Evolutionary conservation across 345 rosid genomes (phyloP).

Genomic region (Chamaenerion angustifolium): DNA sequence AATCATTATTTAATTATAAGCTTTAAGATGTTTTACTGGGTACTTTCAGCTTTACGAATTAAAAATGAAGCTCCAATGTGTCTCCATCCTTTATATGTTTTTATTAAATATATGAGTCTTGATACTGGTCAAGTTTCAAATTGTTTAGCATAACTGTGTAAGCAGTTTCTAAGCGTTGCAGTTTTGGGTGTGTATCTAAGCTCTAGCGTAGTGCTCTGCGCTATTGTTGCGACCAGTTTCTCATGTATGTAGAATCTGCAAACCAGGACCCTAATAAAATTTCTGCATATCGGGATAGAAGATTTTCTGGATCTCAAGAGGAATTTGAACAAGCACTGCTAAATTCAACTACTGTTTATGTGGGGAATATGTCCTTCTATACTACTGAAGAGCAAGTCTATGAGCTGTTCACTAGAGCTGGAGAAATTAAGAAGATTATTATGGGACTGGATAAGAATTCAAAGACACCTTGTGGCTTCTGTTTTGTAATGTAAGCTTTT

Average conservation of each 20-base stretch:
- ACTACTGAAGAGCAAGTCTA: conserved; percentile 97
- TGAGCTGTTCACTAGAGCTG: conserved; percentile 90
- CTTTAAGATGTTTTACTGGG: too few relatives aligned
- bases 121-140: too few relatives aligned
- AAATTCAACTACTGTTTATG: conserved; percentile 58
- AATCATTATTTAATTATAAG: too few relatives aligned
- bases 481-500: conserved; percentile 61
- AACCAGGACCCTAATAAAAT: conserved; percentile 61
- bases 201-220: neutral
- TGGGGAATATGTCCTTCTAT: conserved; percentile 93
- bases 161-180: neutral
- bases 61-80: too few relatives aligned
- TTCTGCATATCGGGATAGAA: conserved; percentile 76
- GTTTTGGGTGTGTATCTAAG: neutral
- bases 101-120: too few relatives aligned
- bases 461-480: conserved; percentile 96
- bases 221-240: neutral
- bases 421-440: conserved; percentile 87
- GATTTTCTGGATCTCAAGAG: conserved; percentile 71
- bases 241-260: neutral
- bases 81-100: too few relatives aligned
- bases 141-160: too few relatives aligned
- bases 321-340: conserved; percentile 71
- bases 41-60: too few relatives aligned
- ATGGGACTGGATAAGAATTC: conserved; percentile 96